These are phyloP conservation scores for Ceratocystis papillata DNA, from an alignment of 2,329 filamentous ascomycete species.

Conservation along the genomic window DNA sequence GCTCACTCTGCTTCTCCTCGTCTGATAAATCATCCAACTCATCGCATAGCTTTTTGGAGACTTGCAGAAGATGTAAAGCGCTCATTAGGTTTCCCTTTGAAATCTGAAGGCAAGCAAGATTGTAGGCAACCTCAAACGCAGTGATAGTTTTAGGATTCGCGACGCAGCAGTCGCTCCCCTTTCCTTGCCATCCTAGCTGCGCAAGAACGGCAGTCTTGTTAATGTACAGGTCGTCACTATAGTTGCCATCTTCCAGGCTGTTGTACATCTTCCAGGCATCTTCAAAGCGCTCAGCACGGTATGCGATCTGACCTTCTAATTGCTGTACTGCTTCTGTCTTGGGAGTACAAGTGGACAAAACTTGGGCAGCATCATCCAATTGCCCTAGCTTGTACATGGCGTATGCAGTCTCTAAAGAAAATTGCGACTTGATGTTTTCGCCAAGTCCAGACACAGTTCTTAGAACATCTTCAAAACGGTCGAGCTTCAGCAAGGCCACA, in stretches of 20 bases:
- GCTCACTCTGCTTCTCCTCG: constrained; percentile 62
- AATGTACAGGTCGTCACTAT: constrained; percentile 65
- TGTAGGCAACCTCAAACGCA: constrained; percentile 73
- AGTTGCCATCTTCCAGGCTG: constrained; percentile 40
- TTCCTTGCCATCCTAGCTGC: constrained; percentile 60
- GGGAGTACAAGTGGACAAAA: constrained; percentile 3
- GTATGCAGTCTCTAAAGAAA: constrained; percentile 62
- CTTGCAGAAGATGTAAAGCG: constrained; percentile 56
- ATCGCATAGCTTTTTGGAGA: constrained; percentile 60
- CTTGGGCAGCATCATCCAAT: constrained; percentile 47
- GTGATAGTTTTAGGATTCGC: constrained; percentile 33
- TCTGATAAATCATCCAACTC: constrained; percentile 60
- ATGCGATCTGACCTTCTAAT: constrained; percentile 56
- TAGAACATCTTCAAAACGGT: constrained; percentile 69
- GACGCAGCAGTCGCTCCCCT: constrained; percentile 31
- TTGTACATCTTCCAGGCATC: constrained; percentile 55
- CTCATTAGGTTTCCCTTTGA: constrained; percentile 55
- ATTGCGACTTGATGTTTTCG: constrained; percentile 48
- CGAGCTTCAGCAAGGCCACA: constrained; percentile 68
- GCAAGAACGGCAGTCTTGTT: constrained; percentile 63
- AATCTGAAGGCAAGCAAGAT: constrained; percentile 63
- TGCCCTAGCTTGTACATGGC: constrained; percentile 72
- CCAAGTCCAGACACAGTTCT: constrained; percentile 55
- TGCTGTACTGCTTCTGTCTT: constrained; percentile 38
- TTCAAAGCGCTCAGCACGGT: constrained; percentile 63